Conservation (phyloP, 2,329 filamentous ascomycete species). For the Dactylellina sp. region DNA sequence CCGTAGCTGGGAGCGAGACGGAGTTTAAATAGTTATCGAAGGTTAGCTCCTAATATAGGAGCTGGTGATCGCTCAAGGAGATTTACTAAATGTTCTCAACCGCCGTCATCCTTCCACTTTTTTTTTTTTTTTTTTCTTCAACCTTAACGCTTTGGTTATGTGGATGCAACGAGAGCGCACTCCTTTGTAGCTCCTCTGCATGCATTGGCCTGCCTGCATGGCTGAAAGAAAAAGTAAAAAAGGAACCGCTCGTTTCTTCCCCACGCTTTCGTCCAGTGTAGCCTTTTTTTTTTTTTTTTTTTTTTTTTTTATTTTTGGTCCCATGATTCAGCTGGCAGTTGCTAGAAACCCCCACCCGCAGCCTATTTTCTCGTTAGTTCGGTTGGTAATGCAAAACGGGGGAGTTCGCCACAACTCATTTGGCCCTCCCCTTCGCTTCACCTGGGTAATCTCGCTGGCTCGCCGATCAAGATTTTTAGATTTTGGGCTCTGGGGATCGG, state of each 20-base stretch:
- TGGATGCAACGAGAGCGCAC: constrained; percentile 47
- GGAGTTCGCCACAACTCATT: constrained; percentile 31
- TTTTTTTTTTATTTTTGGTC: constrained; percentile 19
- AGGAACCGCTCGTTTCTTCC: constrained; percentile 51
- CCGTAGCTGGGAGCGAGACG: constrained; percentile 38
- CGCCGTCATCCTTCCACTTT: constrained; percentile 41
- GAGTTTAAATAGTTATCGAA: constrained; percentile 45
- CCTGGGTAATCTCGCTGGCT: constrained; percentile 53
- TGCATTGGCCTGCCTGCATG: constrained; percentile 57
- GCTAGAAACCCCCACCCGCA: constrained; percentile 54
- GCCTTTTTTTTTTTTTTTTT: constrained; percentile 18
- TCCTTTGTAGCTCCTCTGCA: constrained; percentile 49
- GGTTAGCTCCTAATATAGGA: constrained; percentile 30
- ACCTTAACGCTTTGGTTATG: constrained; percentile 29
- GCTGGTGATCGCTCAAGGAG: constrained; percentile 47
- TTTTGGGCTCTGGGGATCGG: constrained; percentile 40
- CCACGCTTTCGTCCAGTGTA: constrained; percentile 47
- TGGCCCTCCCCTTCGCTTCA: constrained; percentile 53
- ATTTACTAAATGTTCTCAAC: constrained; percentile 43
- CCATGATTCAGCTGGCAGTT: constrained; percentile 56
- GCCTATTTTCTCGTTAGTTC: constrained; percentile 49
- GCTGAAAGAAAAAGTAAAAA: constrained; percentile 52
- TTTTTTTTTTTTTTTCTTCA: constrained; percentile 51
- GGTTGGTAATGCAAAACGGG: constrained; percentile 57
- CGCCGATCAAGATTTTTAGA: constrained; percentile 53